A percentile compares a stretch with the other conserved stretches of the same genome.
Evolutionary conservation across 2,329 filamentous ascomycete genomes (phyloP).

Genomic region (Triangularia verruculosa): DNA sequence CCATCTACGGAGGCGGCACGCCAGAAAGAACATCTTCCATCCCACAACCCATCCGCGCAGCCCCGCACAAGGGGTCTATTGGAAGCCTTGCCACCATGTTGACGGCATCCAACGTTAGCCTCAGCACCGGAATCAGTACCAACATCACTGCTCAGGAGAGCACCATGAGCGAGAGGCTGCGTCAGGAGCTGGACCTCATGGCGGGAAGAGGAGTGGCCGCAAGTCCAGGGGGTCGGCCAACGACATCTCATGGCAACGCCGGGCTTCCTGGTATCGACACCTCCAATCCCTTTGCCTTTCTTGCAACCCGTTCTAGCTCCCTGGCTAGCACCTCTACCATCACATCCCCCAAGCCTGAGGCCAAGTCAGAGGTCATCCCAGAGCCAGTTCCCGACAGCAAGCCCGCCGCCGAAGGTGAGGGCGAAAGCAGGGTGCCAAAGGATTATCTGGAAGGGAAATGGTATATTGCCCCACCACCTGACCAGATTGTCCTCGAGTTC

Average conservation of each 20-base stretch:
- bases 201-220: not conserved
- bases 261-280: conserved; percentile 2
- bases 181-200: not conserved
- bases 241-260: not conserved
- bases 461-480: not conserved
- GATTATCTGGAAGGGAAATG: not conserved
- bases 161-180: not conserved
- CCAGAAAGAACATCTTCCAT: not conserved
- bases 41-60: not conserved
- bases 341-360: not conserved
- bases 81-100: conserved; percentile 9
- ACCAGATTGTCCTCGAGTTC: not conserved
- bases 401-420: not conserved
- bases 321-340: not conserved
- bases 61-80: not conserved
- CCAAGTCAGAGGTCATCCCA: not conserved
- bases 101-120: not conserved
- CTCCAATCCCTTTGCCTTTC: conserved; percentile 2
- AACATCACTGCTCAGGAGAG: not conserved
- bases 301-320: not conserved
- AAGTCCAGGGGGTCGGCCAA: not conserved
- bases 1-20: not conserved
- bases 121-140: not conserved
- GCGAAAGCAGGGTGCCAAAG: not conserved
- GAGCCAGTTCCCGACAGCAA: not conserved